Evolutionary conservation across 495 filamentous ascomycete genomes (phyloP), one percentile per base, ranked within the genome.

Genomic region (Penicillium soppii): DNA sequence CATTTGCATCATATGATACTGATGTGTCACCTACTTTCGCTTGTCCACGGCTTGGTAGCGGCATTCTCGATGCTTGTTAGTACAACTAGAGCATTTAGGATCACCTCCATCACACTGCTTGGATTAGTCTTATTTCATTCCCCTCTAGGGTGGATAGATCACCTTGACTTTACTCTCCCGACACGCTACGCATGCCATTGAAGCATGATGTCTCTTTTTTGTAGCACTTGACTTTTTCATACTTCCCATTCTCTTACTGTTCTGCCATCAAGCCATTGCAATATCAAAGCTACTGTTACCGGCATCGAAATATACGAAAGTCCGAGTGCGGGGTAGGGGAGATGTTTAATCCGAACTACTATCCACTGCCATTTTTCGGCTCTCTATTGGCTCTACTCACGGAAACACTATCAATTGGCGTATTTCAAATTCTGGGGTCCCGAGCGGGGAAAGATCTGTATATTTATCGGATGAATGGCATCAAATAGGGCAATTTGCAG

Each of bases 131-230:
- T 10, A 7, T n/a, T n/a, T 20, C 12, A 27, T 35, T 26, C 9
- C 5, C 6, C 23, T 10, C 32, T 22, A 6, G 20, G 21, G 17
- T 20, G 26, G 16, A 38, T 10, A n/a, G 17, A 20, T 32, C 30
- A 67, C 63, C 55, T 66, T 68, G n/a, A 66, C 57, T 46, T 66
- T 68, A 17, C 62, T 59, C 32, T 68, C 62, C 12, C 65, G 54
- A 35, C 65, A 68, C 13, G 62, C 35, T 6, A 51, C 41, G 25
- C 65, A 68, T 15, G 65, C 65, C 37, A 57, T 66, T 2, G 57
- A 57, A 35, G 59, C 65, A 57, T 66, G 54, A 22, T 30, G 33
- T 21, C 20, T 44, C 27, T 32, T 33, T 13, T 10, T 7, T 1
- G 27, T 9, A 22, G n/a, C 26, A 33, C 17, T 44, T 15, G 27